A percentile compares a stretch with the other conserved stretches of the same genome.
These are phyloP conservation scores for Nitzschia sp. DNA, from an alignment of 108 stramenopile genomes.

Conservation along the genomic window DNA sequence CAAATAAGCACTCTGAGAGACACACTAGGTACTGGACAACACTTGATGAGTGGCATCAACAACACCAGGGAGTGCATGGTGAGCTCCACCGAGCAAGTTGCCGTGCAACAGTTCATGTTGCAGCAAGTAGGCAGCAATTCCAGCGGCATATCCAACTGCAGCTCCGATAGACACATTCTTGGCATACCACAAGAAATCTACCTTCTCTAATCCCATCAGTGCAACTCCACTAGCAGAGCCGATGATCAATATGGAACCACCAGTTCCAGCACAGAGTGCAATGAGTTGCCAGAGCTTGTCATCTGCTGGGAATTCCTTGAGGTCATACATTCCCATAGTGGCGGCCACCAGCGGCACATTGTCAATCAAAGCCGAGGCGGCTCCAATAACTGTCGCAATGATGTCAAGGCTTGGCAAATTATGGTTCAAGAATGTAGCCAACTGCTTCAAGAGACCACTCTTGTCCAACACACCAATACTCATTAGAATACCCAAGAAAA, in stretches of 20 bases:
- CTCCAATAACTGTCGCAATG: constrained; percentile 91
- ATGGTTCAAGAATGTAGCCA: constrained; percentile 84
- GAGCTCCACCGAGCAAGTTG: constrained; percentile 39
- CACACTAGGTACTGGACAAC: too few relatives aligned
- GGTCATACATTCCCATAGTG: constrained; percentile 94
- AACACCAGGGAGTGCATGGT: constrained; percentile 31
- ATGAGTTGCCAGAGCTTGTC: constrained; percentile 93
- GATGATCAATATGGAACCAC: constrained; percentile 91
- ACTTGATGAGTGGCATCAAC: constrained; percentile 17
- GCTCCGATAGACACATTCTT: constrained; percentile 86
- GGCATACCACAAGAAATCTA: constrained; percentile 94
- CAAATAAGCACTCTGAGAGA: too few relatives aligned
- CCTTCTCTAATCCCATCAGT: constrained; percentile 93
- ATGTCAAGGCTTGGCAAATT: constrained; percentile 87
- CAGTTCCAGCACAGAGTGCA: constrained; percentile 93
- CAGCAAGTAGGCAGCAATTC: constrained; percentile 83
- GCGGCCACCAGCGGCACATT: constrained; percentile 94
- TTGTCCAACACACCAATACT: constrained; percentile 91
- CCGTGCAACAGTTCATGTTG: constrained; percentile 72
- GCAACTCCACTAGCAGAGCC: constrained; percentile 92
- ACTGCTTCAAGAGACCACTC: constrained; percentile 83
- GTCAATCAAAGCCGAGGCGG: constrained; percentile 90
- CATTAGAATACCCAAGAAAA: constrained; percentile 95
- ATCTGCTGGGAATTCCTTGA: constrained; percentile 84
- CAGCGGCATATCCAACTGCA: constrained; percentile 86